Base-by-base conservation (phyloP, 202 grass and related monocot genomes). In the Bolboschoenoplectus hybrid region DNA sequence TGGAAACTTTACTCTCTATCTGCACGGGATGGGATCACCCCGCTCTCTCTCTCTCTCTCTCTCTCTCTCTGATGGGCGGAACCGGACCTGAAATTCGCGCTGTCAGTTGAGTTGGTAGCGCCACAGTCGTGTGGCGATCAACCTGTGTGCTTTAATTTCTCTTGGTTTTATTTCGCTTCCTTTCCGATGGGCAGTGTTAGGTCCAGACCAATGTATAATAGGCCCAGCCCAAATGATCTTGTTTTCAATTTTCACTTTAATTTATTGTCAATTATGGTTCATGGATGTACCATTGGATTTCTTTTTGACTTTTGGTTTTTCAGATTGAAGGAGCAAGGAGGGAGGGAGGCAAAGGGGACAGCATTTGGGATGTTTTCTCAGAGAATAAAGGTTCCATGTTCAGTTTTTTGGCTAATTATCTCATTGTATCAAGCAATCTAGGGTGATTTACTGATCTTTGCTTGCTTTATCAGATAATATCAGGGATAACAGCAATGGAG, bases 251-350 rank as follows among this genome's bases (percentile, higher is more conserved):
- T 75, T 79, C 2, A 58, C 34, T 79, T 79, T 60, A 9, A 58
- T 58, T 78, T 56, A 38, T 57, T 56, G 52, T 41, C 75, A 79
- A 60, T 79, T 60, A 60, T 79, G 52, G 14, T 79, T 58, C 14
- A 17, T 40, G 75, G 52, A 79, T 19, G 50, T 79, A n/a, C 6
- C 14, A 58, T 58, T 2, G 13, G 34, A 58, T 79, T 79, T 79
- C 9, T 7, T 46, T 39, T 40, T 5, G 6, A 14, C 14, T 79
- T 57, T 9, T 78, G 49, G 11, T n/a, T 78, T 76, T 88, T 80
- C 87, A 98, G 97, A 93, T 96, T 36, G 97, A 98, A 90, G 97
- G 97, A 56, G 97, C 86, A 0, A 96, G 93, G 91, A 86, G 83
- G 61, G 97, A 96, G 76, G 92, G 92, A 69, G 92, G 93, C 64